Conservation (phyloP, 768 basidiomycete genomes). For the Grammothele lineata region DNA sequence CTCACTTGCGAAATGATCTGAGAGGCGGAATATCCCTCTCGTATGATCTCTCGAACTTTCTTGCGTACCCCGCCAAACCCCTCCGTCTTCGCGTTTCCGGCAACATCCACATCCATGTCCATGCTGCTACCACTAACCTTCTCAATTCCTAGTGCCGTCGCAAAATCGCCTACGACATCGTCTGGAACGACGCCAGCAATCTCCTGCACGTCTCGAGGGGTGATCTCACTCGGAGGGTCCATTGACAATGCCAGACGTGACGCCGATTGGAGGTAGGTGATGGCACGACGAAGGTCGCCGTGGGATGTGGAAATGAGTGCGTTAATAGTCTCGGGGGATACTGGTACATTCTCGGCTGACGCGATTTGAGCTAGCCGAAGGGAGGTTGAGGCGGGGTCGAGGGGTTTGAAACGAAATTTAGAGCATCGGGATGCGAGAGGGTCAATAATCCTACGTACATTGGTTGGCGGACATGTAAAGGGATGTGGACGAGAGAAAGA, state of each 20-base stretch:
- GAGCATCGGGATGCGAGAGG: slow-evolving; percentile 98
- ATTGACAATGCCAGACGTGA: slow-evolving; percentile 79
- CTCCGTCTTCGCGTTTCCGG: slow-evolving; percentile 15
- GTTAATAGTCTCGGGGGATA: slow-evolving; percentile 56
- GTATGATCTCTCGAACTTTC: slow-evolving; percentile 71
- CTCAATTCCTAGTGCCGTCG: slow-evolving; percentile 69
- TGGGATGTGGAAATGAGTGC: slow-evolving; percentile 76
- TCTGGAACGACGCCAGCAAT: slow-evolving; percentile 95
- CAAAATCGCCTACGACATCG: slow-evolving; percentile 63
- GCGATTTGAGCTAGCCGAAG: slow-evolving; percentile 80
- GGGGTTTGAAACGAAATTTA: slow-evolving; percentile 95
- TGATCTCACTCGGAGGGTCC: slow-evolving; percentile 68
- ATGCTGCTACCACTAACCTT: slow-evolving; percentile 37
- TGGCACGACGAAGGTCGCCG: slow-evolving; percentile 93
- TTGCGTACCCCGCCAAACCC: slow-evolving; percentile 61
- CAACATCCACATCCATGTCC: slow-evolving; percentile 46
- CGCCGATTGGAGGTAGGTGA: slow-evolving; percentile 96
- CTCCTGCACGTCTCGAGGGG: slow-evolving; percentile 81
- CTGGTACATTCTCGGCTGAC: slow-evolving; percentile 59
- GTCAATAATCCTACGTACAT: slow-evolving; percentile 82
- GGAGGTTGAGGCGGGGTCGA: slow-evolving; percentile 75
- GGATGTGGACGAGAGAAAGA: not conserved
- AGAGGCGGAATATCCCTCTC: slow-evolving; percentile 90
- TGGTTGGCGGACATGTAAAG: not conserved
- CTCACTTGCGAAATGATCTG: slow-evolving; percentile 86